Percentiles rank a stretch among this genome's conserved stretches.
These are phyloP conservation scores for Phoma herbarum DNA, from an alignment of 2,329 filamentous ascomycete species.

Conservation along the genomic window DNA sequence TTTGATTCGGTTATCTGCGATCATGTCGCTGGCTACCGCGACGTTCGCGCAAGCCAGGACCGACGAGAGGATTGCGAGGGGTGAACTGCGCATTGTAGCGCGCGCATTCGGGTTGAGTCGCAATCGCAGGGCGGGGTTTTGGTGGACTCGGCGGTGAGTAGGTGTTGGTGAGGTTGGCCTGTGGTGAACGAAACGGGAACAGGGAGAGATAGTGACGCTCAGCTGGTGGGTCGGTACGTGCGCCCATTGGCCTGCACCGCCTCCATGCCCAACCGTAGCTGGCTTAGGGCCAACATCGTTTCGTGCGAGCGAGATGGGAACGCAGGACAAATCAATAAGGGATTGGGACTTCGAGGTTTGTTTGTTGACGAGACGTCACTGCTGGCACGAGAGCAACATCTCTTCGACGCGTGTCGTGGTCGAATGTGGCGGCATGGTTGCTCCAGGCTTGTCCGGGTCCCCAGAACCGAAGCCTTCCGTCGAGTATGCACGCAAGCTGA, in stretches of 20 bases:
- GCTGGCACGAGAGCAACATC: not conserved
- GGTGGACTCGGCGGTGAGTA: constrained; percentile 11
- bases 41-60: constrained; percentile 11
- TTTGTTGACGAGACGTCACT: not conserved
- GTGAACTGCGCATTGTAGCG: constrained; percentile 22
- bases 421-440: constrained; percentile 11
- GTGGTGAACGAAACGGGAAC: constrained; percentile 9
- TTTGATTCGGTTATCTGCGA: constrained; percentile 41
- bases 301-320: constrained; percentile 10
- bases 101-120: constrained; percentile 20
- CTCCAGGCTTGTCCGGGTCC: not conserved
- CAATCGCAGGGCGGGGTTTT: constrained; percentile 12
- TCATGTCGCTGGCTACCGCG: constrained; percentile 28
- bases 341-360: not conserved
- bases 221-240: constrained; percentile 16
- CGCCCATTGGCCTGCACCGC: constrained; percentile 21
- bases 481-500: not conserved
- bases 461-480: constrained; percentile 10
- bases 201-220: constrained; percentile 18
- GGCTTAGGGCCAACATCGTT: constrained; percentile 12
- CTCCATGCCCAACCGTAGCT: constrained; percentile 13
- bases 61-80: constrained; percentile 8
- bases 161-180: constrained; percentile 15
- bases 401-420: constrained; percentile 2
- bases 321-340: not conserved